A percentile compares a stretch with the other conserved stretches of the same genome.
Evolutionary conservation across 345 rosid genomes (phyloP).

Genomic region (Cochlearia excelsa): DNA sequence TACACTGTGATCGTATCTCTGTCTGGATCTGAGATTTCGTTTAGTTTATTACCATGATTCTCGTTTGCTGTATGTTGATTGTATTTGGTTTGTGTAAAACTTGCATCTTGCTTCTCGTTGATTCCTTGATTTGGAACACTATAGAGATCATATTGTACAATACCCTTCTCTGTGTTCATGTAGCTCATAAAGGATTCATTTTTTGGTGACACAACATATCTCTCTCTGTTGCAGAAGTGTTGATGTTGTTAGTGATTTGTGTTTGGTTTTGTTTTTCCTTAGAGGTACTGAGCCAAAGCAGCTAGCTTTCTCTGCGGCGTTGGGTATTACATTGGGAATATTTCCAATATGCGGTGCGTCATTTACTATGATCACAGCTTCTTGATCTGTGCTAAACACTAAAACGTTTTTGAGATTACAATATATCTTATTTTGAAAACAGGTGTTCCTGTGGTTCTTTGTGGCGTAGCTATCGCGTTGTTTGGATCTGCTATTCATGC

Average conservation of each 20-base stretch:
- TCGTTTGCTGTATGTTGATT: slow-evolving; percentile 11
- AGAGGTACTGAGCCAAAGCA: slow-evolving; percentile 92
- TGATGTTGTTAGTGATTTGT: slow-evolving; percentile 19
- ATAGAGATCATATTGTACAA: slow-evolving; percentile 1
- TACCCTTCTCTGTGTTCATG: not conserved
- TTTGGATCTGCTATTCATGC: slow-evolving; percentile 78
- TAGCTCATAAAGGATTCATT: not conserved
- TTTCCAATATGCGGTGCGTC: slow-evolving; percentile 83
- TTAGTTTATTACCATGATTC: not conserved
- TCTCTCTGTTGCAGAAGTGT: not conserved
- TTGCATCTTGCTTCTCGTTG: slow-evolving; percentile 17
- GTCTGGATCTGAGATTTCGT: slow-evolving; percentile 14
- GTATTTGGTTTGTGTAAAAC: not conserved
- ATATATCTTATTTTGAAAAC: slow-evolving; percentile 19
- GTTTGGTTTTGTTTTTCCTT: slow-evolving; percentile 10
- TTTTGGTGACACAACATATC: not conserved
- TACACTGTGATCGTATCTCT: slow-evolving; percentile 3
- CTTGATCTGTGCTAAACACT: not conserved
- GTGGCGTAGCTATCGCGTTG: slow-evolving; percentile 77
- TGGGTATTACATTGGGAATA: slow-evolving; percentile 75
- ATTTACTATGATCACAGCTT: not conserved
- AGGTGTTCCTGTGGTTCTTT: slow-evolving; percentile 90
- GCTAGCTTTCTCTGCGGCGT: slow-evolving; percentile 81
- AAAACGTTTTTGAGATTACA: slow-evolving; percentile 15
- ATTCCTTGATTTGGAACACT: slow-evolving; percentile 14